Conservation (phyloP, 305 asterid genomes). For the Plantago rigida region DNA sequence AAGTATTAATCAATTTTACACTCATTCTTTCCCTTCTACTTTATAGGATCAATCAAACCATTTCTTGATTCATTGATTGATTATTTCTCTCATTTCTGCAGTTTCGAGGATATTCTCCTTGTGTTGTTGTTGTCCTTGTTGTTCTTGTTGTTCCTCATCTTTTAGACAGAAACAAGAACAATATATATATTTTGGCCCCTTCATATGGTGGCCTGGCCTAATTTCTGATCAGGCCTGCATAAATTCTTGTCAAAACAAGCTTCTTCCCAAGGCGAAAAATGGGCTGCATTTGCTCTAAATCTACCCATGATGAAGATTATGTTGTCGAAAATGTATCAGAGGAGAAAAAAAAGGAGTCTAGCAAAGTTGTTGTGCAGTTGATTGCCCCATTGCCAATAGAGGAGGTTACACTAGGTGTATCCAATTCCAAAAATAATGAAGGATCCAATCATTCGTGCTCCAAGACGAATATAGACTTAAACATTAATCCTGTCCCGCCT, state of each 20-base stretch:
- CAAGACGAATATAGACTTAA: conserved; percentile 28
- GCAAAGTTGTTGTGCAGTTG: conserved; percentile 39
- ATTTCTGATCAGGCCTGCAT: conserved; percentile 19
- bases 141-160: too few relatives aligned
- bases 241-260: conserved; percentile 8
- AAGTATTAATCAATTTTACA: conserved; percentile 10
- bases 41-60: too few relatives aligned
- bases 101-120: too few relatives aligned
- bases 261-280: conserved; percentile 29
- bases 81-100: too few relatives aligned
- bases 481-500: conserved; percentile 17
- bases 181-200: too few relatives aligned
- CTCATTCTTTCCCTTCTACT: too few relatives aligned
- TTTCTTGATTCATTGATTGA: too few relatives aligned
- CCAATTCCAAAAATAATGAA: conserved; percentile 27
- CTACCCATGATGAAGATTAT: conserved; percentile 35
- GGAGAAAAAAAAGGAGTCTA: conserved; percentile 30
- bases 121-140: too few relatives aligned
- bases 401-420: conserved; percentile 32
- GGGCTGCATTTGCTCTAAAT: conserved; percentile 88
- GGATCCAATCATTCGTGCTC: conserved; percentile 37
- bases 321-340: conserved; percentile 30
- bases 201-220: neutral
- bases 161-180: too few relatives aligned
- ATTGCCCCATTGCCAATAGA: conserved; percentile 47